phyloP scores from a whole-genome alignment of 139 green algal species.

The Closterium sp. region DNA sequence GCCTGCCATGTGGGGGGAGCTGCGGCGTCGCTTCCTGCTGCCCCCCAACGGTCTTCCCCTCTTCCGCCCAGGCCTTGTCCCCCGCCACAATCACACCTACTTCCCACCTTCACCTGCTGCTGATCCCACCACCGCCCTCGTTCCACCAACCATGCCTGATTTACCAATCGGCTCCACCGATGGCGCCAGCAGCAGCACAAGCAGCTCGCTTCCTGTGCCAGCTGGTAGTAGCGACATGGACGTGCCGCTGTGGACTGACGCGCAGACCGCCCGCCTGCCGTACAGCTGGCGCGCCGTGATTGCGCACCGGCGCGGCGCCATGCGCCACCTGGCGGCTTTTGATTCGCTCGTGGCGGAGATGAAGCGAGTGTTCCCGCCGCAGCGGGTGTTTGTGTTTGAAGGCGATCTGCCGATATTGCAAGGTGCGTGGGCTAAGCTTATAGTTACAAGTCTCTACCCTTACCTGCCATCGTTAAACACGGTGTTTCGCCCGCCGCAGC shows the following conservation, averaged over 20 bases:
- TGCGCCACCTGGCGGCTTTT: not conserved
- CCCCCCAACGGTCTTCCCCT: not conserved
- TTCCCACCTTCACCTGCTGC: not conserved
- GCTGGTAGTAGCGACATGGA: not conserved
- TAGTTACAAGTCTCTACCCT: too few relatives aligned
- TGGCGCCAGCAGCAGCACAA: not conserved
- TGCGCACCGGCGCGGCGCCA: not conserved
- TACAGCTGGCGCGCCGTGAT: not conserved
- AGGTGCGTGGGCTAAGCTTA: not conserved
- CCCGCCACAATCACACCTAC: not conserved
- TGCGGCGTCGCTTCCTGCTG: not conserved
- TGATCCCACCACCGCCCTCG: not conserved
- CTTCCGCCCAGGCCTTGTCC: not conserved
- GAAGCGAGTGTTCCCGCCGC: not conserved
- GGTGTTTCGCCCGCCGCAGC: too few relatives aligned
- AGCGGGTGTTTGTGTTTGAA: not conserved
- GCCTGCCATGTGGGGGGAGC: too few relatives aligned
- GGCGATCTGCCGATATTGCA: not conserved
- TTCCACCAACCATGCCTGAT: too few relatives aligned
- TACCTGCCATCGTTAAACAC: too few relatives aligned
- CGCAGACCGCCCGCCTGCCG: not conserved
- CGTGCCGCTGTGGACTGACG: not conserved
- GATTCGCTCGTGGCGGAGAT: not conserved
- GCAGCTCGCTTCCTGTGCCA: too few relatives aligned
- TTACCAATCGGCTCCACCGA: too few relatives aligned